Conservation (phyloP, 768 basidiomycete genomes). For the Tylopilus subfusipes region DNA sequence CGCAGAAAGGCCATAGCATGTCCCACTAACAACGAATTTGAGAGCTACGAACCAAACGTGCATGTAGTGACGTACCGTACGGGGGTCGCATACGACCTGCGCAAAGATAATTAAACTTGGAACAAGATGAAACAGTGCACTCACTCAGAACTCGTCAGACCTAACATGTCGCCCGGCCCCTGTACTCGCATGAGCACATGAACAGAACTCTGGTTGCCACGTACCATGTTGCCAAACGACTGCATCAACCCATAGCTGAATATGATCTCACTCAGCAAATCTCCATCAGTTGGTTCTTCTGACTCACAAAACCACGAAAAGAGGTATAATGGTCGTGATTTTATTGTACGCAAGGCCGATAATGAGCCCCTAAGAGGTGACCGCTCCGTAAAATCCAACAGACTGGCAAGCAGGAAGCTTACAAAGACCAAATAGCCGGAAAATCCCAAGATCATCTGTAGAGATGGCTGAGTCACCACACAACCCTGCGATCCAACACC, state of each 20-base stretch:
- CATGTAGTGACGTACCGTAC: slow-evolving; percentile 41
- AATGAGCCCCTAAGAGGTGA: slow-evolving; percentile 39
- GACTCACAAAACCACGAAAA: slow-evolving; percentile 66
- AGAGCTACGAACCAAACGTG: background rate
- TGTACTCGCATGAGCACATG: slow-evolving; percentile 23
- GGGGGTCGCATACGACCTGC: slow-evolving; percentile 59
- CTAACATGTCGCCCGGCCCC: slow-evolving; percentile 73
- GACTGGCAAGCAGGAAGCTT: slow-evolving; percentile 5
- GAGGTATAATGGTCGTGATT: slow-evolving; percentile 57
- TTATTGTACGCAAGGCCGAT: slow-evolving; percentile 60
- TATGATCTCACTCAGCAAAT: background rate
- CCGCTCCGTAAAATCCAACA: background rate
- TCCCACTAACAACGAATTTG: slow-evolving; percentile 41
- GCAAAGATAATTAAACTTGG: slow-evolving; percentile 1
- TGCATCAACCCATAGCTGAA: slow-evolving; percentile 69
- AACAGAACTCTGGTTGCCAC: slow-evolving; percentile 7
- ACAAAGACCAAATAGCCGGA: slow-evolving; percentile 65
- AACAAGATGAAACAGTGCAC: slow-evolving; percentile 21
- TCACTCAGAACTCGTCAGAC: slow-evolving; percentile 63
- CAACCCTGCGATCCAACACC: slow-evolving; percentile 12
- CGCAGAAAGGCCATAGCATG: slow-evolving; percentile 67
- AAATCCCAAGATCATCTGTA: slow-evolving; percentile 65
- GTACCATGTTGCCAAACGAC: slow-evolving; percentile 62
- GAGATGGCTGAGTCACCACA: slow-evolving; percentile 3
- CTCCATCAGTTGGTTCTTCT: background rate